A percentile compares a stretch with the other conserved stretches of the same genome.
Evolutionary conservation across 164 flowering plant genomes (phyloP).

Genomic region (Dillenia suffruticosa): DNA sequence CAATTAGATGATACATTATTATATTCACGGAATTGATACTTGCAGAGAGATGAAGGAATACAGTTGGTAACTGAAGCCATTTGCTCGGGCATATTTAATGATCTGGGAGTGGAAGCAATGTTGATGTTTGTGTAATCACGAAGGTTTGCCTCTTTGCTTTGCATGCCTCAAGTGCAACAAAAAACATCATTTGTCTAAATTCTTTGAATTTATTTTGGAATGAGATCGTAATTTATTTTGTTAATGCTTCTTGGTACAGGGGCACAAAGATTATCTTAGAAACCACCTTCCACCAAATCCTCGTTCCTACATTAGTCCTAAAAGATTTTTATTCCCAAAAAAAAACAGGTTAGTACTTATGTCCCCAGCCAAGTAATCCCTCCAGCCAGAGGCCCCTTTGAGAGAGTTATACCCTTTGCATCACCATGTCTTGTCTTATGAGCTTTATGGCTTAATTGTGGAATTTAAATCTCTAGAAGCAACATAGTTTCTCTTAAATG

Average conservation of each 20-base stretch:
- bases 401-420: too few species aligned
- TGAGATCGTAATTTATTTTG: too few species aligned
- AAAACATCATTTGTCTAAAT: neutral
- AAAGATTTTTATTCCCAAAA: constrained; percentile 61
- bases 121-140: constrained; percentile 91
- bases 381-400: too few species aligned
- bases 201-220: too few species aligned
- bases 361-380: neutral
- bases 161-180: neutral
- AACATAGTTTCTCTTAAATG: too few species aligned
- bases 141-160: constrained; percentile 48
- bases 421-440: too few species aligned
- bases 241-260: constrained; percentile 33
- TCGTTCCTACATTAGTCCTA: constrained; percentile 60
- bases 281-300: constrained; percentile 78
- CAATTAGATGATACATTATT: too few species aligned
- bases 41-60: constrained; percentile 93
- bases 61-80: constrained; percentile 76
- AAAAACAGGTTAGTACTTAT: constrained; percentile 56
- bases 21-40: neutral
- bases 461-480: too few species aligned
- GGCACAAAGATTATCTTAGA: constrained; percentile 70
- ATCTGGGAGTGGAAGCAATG: constrained; percentile 97
- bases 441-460: too few species aligned
- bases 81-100: constrained; percentile 90